A percentile compares a stretch with the other conserved stretches of the same genome.
phyloP scores from a whole-genome alignment of 495 filamentous ascomycete species.

The Aspergillus conjunctus region DNA sequence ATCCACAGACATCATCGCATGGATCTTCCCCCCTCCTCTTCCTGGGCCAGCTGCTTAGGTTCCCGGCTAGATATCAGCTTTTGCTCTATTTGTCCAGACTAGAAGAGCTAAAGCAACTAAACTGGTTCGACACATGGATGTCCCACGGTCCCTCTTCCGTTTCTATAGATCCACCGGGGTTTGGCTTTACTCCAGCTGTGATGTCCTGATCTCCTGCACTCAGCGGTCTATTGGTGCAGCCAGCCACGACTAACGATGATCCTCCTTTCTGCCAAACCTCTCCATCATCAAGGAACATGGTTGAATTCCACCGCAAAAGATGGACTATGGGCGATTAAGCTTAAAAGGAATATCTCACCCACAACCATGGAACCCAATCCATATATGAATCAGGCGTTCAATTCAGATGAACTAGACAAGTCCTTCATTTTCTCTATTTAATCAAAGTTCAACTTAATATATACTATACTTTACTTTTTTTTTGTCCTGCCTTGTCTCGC shows the following conservation, averaged over 20 bases:
- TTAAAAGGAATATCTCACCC: conserved; percentile 33
- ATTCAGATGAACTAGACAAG: conserved; percentile 4
- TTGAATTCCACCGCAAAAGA: conserved; percentile 21
- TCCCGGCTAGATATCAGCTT: conserved; percentile 20
- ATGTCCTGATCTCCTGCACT: conserved; percentile 30
- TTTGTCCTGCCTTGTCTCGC: not conserved
- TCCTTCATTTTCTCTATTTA: conserved; percentile 17
- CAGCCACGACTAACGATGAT: conserved; percentile 36
- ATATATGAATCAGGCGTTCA: conserved; percentile 22
- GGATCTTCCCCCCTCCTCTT: conserved; percentile 11
- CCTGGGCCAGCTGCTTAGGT: conserved; percentile 25
- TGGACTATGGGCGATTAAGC: conserved; percentile 19
- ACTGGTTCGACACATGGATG: conserved; percentile 21
- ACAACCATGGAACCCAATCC: conserved; percentile 21
- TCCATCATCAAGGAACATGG: conserved; percentile 1
- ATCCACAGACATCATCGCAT: conserved; percentile 13
- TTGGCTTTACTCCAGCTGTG: conserved; percentile 33
- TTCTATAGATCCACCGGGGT: conserved; percentile 29
- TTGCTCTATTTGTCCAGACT: conserved; percentile 14
- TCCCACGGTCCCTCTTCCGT: conserved; percentile 16
- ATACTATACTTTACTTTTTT: conserved; percentile 13
- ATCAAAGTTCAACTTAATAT: conserved; percentile 8
- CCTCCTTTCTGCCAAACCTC: conserved; percentile 22
- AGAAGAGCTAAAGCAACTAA: conserved; percentile 9
- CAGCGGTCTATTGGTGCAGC: conserved; percentile 36